A percentile compares a stretch with the other conserved stretches of the same genome.
Evolutionary conservation across 164 flowering plant genomes (phyloP).

Genomic region (Chimonanthus praecox): DNA sequence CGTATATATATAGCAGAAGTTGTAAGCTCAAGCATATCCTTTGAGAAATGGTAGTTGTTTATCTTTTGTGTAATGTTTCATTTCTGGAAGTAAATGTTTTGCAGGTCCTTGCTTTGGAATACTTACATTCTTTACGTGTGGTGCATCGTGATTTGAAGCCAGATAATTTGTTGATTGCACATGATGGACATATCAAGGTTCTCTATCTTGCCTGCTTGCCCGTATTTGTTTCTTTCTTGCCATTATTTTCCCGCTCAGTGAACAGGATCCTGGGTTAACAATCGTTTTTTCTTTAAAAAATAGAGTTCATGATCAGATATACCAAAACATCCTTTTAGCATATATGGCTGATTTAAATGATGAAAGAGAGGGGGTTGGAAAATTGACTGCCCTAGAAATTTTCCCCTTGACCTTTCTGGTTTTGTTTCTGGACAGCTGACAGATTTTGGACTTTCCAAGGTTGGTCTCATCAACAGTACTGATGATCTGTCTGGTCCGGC

Average conservation of each 20-base stretch:
- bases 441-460: conserved; percentile 98
- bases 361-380: too few species aligned
- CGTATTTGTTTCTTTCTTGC: background rate
- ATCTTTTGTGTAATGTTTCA: background rate
- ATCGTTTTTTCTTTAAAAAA: too few species aligned
- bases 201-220: conserved; percentile 4
- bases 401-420: background rate
- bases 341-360: too few species aligned
- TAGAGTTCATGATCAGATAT: too few species aligned
- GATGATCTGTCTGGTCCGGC: conserved; percentile 99
- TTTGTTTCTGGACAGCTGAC: conserved; percentile 63
- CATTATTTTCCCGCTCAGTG: background rate
- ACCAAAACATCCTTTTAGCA: too few species aligned
- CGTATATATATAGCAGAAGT: conserved; percentile 98
- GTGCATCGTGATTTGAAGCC: conserved; percentile 99
- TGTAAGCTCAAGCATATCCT: conserved; percentile 45
- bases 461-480: conserved; percentile 98
- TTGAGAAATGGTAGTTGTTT: conserved; percentile 1
- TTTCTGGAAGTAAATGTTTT: conserved; percentile 7
- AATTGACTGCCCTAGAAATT: background rate
- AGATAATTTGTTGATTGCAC: conserved; percentile 96
- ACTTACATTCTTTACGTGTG: conserved; percentile 83
- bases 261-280: too few species aligned
- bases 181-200: conserved; percentile 99
- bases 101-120: conserved; percentile 98